Conservation (phyloP, 1,139 yeast species). For the Yamadazyma songkhlaensis region DNA sequence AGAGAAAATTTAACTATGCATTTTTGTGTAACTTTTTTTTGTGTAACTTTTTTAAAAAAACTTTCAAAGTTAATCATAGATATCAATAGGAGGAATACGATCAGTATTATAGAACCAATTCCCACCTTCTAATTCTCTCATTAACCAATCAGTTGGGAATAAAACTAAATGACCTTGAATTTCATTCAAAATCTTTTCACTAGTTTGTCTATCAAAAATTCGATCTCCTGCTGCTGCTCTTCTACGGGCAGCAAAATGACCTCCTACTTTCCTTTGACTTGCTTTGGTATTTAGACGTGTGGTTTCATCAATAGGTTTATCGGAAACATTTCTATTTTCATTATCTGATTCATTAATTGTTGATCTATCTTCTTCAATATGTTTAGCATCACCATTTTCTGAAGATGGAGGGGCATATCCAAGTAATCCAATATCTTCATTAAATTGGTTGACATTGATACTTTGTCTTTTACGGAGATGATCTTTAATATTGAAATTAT, state of each 20-base stretch:
- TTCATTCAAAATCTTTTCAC: constrained; percentile 68
- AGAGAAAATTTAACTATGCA: not conserved
- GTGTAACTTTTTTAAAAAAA: not conserved
- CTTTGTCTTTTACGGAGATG: constrained; percentile 8
- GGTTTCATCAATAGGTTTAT: constrained; percentile 6
- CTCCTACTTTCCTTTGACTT: constrained; percentile 9
- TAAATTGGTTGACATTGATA: constrained; percentile 22
- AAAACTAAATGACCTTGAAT: constrained; percentile 87
- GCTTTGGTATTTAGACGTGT: constrained; percentile 1
- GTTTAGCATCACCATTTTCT: not conserved
- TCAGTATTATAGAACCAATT: constrained; percentile 97
- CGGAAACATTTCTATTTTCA: not conserved
- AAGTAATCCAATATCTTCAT: constrained; percentile 34
- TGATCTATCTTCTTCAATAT: constrained; percentile 31
- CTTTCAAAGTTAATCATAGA: constrained; percentile 57
- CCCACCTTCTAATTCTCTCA: constrained; percentile 79
- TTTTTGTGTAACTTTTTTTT: not conserved
- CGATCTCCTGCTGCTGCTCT: constrained; percentile 41
- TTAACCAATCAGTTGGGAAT: constrained; percentile 90
- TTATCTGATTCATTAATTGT: constrained; percentile 5
- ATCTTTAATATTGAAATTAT: too few relatives aligned
- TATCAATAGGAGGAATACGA: constrained; percentile 92
- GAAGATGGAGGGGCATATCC: constrained; percentile 37
- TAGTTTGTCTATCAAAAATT: constrained; percentile 72
- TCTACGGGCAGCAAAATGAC: constrained; percentile 35